phyloP scores from a whole-genome alignment of 495 filamentous ascomycete species.

The Neurospora intermedia region DNA sequence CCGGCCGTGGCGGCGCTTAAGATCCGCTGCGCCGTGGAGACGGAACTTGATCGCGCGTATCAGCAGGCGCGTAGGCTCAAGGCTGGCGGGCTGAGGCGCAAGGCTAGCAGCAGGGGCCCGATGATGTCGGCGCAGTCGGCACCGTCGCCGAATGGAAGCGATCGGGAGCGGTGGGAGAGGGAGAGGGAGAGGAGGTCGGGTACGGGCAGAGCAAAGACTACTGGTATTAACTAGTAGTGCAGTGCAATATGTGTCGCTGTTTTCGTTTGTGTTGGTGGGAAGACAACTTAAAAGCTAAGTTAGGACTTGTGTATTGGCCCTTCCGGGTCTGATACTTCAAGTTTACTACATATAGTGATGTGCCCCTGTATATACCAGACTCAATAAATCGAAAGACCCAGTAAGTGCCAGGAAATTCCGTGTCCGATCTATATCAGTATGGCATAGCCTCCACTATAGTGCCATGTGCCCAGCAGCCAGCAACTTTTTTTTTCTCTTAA shows the following conservation, averaged over 20 bases:
- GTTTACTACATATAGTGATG: not conserved
- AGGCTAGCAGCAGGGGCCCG: constrained; percentile 22
- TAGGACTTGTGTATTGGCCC: not conserved
- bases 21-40: constrained; percentile 77
- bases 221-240: not conserved
- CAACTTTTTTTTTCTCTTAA: not conserved
- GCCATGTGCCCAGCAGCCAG: not conserved
- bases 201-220: not conserved
- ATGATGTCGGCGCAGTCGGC: not conserved
- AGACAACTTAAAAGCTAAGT: not conserved
- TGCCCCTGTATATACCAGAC: too few relatives aligned
- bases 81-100: constrained; percentile 30
- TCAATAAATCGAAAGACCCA: too few relatives aligned
- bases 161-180: not conserved
- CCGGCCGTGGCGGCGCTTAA: constrained; percentile 77
- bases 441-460: not conserved
- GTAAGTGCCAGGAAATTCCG: too few relatives aligned
- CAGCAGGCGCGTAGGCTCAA: constrained; percentile 59
- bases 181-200: not conserved
- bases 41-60: constrained; percentile 75
- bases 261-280: not conserved
- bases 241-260: not conserved
- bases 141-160: constrained; percentile 1
- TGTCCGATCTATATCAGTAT: too few relatives aligned
- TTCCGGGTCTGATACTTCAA: not conserved